These are phyloP conservation scores for Hirsutella thompsonii DNA, from an alignment of 2,329 filamentous ascomycete species.

Conservation along the genomic window DNA sequence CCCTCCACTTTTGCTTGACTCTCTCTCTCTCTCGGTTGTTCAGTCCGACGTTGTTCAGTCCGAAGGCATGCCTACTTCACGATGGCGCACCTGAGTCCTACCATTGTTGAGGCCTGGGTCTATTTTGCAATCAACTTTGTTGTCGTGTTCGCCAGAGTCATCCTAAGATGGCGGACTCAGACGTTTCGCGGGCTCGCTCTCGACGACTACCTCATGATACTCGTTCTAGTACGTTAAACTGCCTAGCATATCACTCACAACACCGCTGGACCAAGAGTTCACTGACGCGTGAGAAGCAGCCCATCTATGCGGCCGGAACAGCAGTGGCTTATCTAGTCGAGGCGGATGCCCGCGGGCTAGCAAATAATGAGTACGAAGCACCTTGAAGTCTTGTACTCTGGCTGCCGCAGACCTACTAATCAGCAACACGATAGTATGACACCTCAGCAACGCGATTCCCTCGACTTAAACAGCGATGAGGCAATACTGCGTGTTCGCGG, in stretches of 20 bases:
- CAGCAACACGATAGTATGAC: not conserved
- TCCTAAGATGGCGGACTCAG: not conserved
- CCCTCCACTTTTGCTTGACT: too few species aligned
- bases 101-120: not conserved
- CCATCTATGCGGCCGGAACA: not conserved
- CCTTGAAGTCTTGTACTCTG: not conserved
- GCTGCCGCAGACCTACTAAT: not conserved
- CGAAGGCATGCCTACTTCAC: not conserved
- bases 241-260: too few species aligned
- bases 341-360: not conserved
- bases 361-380: not conserved
- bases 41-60: not conserved
- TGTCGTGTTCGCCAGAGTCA: not conserved
- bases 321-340: not conserved
- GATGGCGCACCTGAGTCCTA: not conserved
- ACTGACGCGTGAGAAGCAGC: not conserved
- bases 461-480: not conserved
- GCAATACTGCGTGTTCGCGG: not conserved
- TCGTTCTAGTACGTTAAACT: not conserved
- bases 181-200: not conserved
- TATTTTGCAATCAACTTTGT: not conserved
- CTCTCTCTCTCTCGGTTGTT: too few species aligned
- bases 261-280: too few species aligned
- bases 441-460: not conserved
- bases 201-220: not conserved